A percentile compares a stretch with the other conserved stretches of the same genome.
Conservation (phyloP, 768 basidiomycete genomes). For the Tulasnella sp. region DNA sequence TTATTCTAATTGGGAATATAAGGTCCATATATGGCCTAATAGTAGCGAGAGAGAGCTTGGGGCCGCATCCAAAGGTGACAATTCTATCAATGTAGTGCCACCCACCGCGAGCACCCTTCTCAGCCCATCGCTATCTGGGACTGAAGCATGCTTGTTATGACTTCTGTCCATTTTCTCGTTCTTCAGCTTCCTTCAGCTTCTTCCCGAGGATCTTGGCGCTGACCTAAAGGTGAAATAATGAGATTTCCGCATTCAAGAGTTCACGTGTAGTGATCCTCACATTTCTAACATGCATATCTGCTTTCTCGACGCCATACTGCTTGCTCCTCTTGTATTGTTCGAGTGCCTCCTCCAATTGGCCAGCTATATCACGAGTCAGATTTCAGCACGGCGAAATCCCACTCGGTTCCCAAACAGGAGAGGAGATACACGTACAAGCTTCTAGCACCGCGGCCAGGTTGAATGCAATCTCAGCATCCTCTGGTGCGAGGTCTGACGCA, state of each 20-base stretch:
- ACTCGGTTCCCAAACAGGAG: background rate
- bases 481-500: conserved; percentile 73
- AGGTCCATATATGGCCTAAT: no score
- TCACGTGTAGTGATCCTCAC: conserved; percentile 37
- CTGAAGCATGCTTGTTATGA: background rate
- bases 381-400: background rate
- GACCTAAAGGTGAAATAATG: conserved; percentile 42
- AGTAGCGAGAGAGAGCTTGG: no score
- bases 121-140: background rate
- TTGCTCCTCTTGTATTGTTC: conserved; percentile 74
- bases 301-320: conserved; percentile 70
- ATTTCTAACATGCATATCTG: conserved; percentile 69
- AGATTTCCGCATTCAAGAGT: conserved; percentile 22
- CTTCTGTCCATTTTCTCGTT: background rate
- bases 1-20: no score
- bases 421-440: conserved; percentile 53
- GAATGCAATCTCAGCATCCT: conserved; percentile 87
- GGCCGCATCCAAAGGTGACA: no score
- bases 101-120: background rate
- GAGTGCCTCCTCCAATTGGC: conserved; percentile 70
- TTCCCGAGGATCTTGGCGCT: conserved; percentile 71
- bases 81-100: background rate
- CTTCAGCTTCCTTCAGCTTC: conserved; percentile 39
- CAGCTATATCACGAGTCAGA: conserved; percentile 43
- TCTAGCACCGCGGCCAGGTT: conserved; percentile 86